Evolutionary conservation across 2,329 filamentous ascomycete genomes (phyloP).

Genomic region (Dothideomycetes sp.): DNA sequence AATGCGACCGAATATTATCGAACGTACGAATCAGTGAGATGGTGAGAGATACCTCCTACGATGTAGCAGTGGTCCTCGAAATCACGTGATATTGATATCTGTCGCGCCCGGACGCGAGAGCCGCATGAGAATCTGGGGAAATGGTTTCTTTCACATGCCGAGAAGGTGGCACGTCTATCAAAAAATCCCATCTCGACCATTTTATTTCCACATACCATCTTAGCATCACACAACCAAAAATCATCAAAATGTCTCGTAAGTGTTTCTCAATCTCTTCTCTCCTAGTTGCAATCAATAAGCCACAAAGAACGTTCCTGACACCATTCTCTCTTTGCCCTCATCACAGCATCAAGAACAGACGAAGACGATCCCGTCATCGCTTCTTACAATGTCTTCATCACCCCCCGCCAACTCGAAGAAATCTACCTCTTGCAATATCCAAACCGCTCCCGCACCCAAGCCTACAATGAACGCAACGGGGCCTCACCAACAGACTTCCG

Average conservation of each 20-base stretch:
- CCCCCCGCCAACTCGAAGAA: conserved; percentile 53
- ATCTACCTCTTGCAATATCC: conserved; percentile 80
- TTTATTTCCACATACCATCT: too few relatives aligned
- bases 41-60: too few relatives aligned
- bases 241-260: conserved; percentile 18
- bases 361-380: conserved; percentile 41
- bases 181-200: conserved; percentile 10
- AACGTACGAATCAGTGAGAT: too few relatives aligned
- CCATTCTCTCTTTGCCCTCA: too few relatives aligned
- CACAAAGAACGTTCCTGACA: too few relatives aligned
- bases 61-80: too few relatives aligned
- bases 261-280: not conserved
- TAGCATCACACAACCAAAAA: conserved; percentile 1
- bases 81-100: too few relatives aligned
- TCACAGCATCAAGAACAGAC: conserved; percentile 13
- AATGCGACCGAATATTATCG: too few relatives aligned
- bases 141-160: not conserved
- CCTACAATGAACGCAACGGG: conserved; percentile 48
- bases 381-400: conserved; percentile 77
- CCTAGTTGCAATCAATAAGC: too few relatives aligned
- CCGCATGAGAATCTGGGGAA: not conserved
- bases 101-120: too few relatives aligned
- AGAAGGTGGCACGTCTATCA: conserved; percentile 8
- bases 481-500: conserved; percentile 63
- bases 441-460: conserved; percentile 58